Evolutionary conservation across 805 yeast genomes (phyloP), one percentile per base, ranked within the genome.

Genomic region (Metschnikowia lunata): DNA sequence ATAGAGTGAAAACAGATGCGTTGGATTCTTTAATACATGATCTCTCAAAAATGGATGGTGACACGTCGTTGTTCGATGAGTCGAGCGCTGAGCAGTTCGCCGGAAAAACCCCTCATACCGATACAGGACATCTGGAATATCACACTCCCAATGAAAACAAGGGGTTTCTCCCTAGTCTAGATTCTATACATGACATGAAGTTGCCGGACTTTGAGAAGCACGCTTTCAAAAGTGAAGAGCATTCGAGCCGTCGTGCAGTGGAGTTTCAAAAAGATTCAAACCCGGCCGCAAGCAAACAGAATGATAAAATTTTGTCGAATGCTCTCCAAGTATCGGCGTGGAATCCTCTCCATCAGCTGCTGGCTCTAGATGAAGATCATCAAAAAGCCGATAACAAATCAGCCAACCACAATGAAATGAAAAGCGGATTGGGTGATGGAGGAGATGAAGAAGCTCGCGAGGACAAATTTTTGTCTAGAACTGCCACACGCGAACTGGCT

Each of bases 1-100:
- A 48, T 28, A 40, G 46, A 13, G 52, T 50, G 26, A 48, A 56
- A 30, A 60, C 66, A 4, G 66, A 59, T 32, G 65, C 67, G 6
- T 51, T 70, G 28, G 74, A 69, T 43, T 58, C 67, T 6, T 51
- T 70, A n/a, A 69, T 70, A 13, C 55, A 61, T 42, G 73, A 70
- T 46, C 52, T 70, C 26, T 52, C 45, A 42, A 58, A 60, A 39
- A 58, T 56, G 43, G 61, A 60, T 10, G 46, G 43, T 23, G 46
- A 38, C 15, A 31, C 46, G 4, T 28, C 35, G 4, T 30, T 42
- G 26, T 37, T 34, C 15, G 34, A 43, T 5, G 42, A n/a, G 13
- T 6, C 26, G 36, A 31, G 34, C 31, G 31, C 42, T 6, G n/a
- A 29, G 8, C 37, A 15, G 4, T 18, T 5, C 23, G 11, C 40